Base-by-base conservation (phyloP, 1,284 basidiomycete species). In the Apiotrichum porosum region DNA sequence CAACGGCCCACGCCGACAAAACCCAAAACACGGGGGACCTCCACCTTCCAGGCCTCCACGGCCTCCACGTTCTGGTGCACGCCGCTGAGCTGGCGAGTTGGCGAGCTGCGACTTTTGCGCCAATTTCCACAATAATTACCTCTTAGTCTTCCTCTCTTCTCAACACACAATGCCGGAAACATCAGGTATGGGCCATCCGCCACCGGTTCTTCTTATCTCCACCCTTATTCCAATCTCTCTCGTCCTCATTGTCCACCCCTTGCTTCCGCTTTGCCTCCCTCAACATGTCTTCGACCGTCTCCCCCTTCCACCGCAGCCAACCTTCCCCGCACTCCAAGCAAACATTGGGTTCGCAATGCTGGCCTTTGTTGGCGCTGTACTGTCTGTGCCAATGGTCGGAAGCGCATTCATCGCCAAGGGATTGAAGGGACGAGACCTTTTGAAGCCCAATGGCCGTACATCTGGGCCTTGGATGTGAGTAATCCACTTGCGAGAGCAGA, bases 261-360 rank as follows among this genome's bases (percentile, higher is more conserved):
- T 72, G 24, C 49, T 70, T 12, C 69, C 69, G 0, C 37, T 67
- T 14, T 37, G 66, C 19, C 44, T 61, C 2, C 65, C 65, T 0
- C 31, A 41, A 14, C 38, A 57, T n/a, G 42, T 63, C 34, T 51
- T 58, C 34, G 31, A 32, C 30, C 6, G 49, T 24, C 47, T 62
- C 9, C 60, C 63, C 10, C 44, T 69, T 13, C 62, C 63, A 6
- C 54, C 58, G 4, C 61, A 60, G 34, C 57, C 64, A 3, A 52
- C 65, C 0, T 71, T 69, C 34, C 72, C 73, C 1, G 73, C 72
- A 3, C 58, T 75, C 14, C 71, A 74, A 46, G 82, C 82, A 0
- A 88, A 83, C 6, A 57, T 89, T 34, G 90, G 90, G 0, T 84
- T 92, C 69, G 83, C 87, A 0, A 74, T 92, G 32, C 78, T 89